These are phyloP conservation scores for Immersiporthe knoxdaviesiana DNA, from an alignment of 2,329 filamentous ascomycete genomes.

Conservation along the genomic window DNA sequence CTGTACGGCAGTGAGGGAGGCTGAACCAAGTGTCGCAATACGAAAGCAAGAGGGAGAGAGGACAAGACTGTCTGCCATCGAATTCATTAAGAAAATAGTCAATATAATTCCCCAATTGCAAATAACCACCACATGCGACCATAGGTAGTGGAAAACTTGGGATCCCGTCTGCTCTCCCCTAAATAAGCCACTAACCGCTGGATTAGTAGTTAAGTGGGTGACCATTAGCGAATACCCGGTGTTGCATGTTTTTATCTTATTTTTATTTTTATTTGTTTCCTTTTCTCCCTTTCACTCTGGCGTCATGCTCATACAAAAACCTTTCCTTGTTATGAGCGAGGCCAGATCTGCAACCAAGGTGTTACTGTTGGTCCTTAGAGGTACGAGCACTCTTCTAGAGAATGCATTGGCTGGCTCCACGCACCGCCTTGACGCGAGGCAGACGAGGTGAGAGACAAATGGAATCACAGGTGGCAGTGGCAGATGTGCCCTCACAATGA, in stretches of 20 bases:
- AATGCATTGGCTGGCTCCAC: background rate
- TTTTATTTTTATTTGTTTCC: background rate
- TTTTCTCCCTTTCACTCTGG: too few relatives aligned
- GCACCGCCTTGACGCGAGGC: background rate
- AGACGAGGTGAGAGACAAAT: background rate
- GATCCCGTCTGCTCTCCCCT: background rate
- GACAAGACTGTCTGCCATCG: too few relatives aligned
- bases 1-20: background rate
- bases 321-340: too few relatives aligned
- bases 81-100: too few relatives aligned
- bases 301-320: too few relatives aligned
- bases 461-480: too few relatives aligned
- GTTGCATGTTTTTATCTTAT: background rate
- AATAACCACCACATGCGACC: background rate
- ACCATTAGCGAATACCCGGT: constrained; percentile 1
- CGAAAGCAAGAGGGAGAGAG: too few relatives aligned
- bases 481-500: too few relatives aligned
- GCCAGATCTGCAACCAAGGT: too few relatives aligned
- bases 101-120: background rate
- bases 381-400: too few relatives aligned
- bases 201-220: constrained; percentile 1
- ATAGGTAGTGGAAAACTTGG: constrained; percentile 1
- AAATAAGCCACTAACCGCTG: background rate
- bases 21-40: too few relatives aligned
- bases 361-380: too few relatives aligned